Base-by-base conservation (phyloP, 345 rosid species). In the Excoecaria cochinchinensis region DNA sequence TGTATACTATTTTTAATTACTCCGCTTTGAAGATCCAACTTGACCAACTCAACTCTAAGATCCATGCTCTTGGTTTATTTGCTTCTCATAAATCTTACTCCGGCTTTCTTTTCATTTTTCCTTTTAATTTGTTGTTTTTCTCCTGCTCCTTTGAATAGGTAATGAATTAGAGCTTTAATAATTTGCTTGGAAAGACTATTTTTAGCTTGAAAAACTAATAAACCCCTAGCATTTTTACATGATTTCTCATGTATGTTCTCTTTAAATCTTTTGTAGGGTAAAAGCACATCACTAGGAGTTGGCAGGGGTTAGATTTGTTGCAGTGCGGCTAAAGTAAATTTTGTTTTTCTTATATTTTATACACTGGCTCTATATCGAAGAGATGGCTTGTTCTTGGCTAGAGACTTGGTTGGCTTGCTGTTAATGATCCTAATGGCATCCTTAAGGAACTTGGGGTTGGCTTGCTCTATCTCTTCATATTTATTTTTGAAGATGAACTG, bases 31-130 rank as follows among this genome's bases (percentile, higher is more conserved):
- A 81, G 88, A 79, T 79, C 81, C 88, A 90, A 44, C 78, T 93
- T 53, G 91, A 87, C 76, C 89, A 83, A 55, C 91, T 90, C 59
- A 81, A 85, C 58, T 84, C 93, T 67, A 91, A 83, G 91, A 93
- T 93, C 89, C 90, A 50, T 40, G 71, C 82, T 17, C 89, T 90
- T 51, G 98, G 98, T 93, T 78, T 70, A 87, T 73, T 57, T 56
- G 17, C 74, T 76, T 66, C n/a, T 36, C 16, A 1, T 59, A 22
- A 25, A 38, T 58, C 46, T 40, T n/a, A 4, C 0, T 73, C 11
- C 31, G 15, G 1, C 15, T 22, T 15, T 3, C 53, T 42, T 50
- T 63, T 25, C 21, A 24, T 9, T 57, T 3, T 53, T 3, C 7
- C 39, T 11, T 47, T 2, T 55, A 19, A 52, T 13, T 6, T 31